Evolutionary conservation across 768 basidiomycete genomes (phyloP), one percentile per base, ranked within the genome.

Genomic region (Peribolospora kevripleyi): DNA sequence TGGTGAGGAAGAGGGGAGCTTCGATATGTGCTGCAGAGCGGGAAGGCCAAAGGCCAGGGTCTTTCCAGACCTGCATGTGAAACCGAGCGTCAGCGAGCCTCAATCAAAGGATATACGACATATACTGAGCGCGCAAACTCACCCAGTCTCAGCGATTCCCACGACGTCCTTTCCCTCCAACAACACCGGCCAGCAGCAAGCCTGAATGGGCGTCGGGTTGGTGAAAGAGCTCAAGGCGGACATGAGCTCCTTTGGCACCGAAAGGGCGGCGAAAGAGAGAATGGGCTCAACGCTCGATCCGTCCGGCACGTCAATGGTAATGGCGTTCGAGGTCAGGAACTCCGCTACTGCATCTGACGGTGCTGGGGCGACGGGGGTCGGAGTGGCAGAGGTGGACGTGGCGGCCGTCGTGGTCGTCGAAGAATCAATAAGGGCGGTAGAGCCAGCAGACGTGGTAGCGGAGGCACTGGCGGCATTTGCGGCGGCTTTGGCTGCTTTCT

Each of bases 1-100:
- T 55, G 65, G 68, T 14, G 58, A 7, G 36, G 56, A 42, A 38
- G 56, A 56, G 43, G 68, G 58, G 3, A 63, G 61, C 39, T 65
- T 62, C 42, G 72, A 68, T 54, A 80, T 70, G 54, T 48, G 65
- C 60, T 43, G 91, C 72, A 48, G 74, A 76, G 85, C 88, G 8
- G 93, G 93, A 46, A 97, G 77, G 46, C 87, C 90, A 64, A 98
- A 98, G 1, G 87, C 84, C 11, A 95, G 75, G 0, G 93, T 98
- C 71, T 98, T 98, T 10, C 93, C 93, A 25, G 58, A 61, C 54
- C 57, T 52, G 53, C 25, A 25, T 25, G 51, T 45, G 53, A 38
- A 50, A 54, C 42, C 42, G 42, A 10, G 52, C 25, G 43, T 46
- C 53, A 39, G 45, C 43, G 45, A 51, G 25, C 57, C 37, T 36